Percentiles rank a stretch among this genome's conserved stretches.
These are phyloP conservation scores for Leavenworthia alabamica DNA, from an alignment of 345 rosid species.

Conservation along the genomic window DNA sequence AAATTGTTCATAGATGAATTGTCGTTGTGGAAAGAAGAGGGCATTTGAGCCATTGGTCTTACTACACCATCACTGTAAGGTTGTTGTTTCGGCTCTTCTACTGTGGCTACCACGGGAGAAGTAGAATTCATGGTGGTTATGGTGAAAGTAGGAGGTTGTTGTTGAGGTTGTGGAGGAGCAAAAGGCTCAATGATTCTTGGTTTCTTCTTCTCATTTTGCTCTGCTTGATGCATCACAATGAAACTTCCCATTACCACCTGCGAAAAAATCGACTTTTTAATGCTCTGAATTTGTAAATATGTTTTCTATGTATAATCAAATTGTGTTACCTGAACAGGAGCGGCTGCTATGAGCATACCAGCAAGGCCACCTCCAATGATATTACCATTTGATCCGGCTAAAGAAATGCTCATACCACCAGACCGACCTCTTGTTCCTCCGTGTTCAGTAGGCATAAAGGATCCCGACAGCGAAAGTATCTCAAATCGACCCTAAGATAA, in stretches of 20 bases:
- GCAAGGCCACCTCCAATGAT: constrained; percentile 94
- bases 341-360: constrained; percentile 82
- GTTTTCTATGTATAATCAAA: neutral
- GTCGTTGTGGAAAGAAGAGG: constrained; percentile 36
- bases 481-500: constrained; percentile 79
- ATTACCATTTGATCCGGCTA: constrained; percentile 87
- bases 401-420: constrained; percentile 94
- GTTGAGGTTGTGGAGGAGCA: constrained; percentile 10
- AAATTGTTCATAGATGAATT: constrained; percentile 34
- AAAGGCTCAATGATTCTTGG: constrained; percentile 37
- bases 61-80: constrained; percentile 24
- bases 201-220: constrained; percentile 55
- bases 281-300: neutral
- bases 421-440: constrained; percentile 79
- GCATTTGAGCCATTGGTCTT: constrained; percentile 39
- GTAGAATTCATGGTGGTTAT: constrained; percentile 29
- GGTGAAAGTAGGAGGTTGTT: constrained; percentile 29
- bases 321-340: constrained; percentile 73
- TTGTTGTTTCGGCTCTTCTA: constrained; percentile 28
- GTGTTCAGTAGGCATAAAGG: constrained; percentile 62
- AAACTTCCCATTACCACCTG: constrained; percentile 85
- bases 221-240: constrained; percentile 67
- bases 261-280: neutral
- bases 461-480: constrained; percentile 87
- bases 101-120: constrained; percentile 32